Conservation (phyloP, 116 monocot genomes). For the Papilionanthe hybrid region DNA sequence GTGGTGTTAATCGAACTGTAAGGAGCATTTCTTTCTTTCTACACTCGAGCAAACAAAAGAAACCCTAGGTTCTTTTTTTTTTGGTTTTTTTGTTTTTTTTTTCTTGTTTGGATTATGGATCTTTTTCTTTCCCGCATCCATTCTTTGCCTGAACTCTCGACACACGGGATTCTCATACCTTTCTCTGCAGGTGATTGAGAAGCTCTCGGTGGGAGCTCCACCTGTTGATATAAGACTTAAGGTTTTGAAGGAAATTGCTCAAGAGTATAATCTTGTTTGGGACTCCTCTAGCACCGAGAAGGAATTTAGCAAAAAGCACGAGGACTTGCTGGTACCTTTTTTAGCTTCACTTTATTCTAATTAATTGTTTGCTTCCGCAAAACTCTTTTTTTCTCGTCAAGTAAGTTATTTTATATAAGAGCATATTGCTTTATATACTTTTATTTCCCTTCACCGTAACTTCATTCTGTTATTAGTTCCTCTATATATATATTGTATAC, state of each 20-base stretch:
- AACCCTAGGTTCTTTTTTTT: neutral
- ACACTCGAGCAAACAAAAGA: neutral
- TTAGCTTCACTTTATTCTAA: neutral
- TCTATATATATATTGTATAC: too few relatives aligned
- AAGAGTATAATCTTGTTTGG: slow-evolving; percentile 72
- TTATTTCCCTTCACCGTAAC: too few relatives aligned
- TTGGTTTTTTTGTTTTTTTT: neutral
- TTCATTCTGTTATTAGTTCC: too few relatives aligned
- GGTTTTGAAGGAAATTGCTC: slow-evolving; percentile 59
- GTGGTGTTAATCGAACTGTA: slow-evolving; percentile 84
- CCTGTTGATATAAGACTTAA: slow-evolving; percentile 52
- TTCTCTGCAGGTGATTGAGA: slow-evolving; percentile 82
- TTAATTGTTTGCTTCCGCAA: neutral
- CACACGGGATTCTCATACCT: neutral
- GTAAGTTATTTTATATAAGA: neutral
- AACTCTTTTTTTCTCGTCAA: neutral
- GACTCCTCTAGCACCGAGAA: slow-evolving; percentile 74
- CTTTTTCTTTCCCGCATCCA: neutral
- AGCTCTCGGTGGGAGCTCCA: slow-evolving; percentile 70
- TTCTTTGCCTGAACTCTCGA: neutral
- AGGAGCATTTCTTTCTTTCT: slow-evolving; percentile 11
- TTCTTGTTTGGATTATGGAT: neutral
- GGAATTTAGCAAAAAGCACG: slow-evolving; percentile 78
- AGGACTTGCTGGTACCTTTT: slow-evolving; percentile 79
- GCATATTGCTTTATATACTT: too few relatives aligned